phyloP scores from a whole-genome alignment of 1,284 basidiomycete species.

The Calocybe gambosa region DNA sequence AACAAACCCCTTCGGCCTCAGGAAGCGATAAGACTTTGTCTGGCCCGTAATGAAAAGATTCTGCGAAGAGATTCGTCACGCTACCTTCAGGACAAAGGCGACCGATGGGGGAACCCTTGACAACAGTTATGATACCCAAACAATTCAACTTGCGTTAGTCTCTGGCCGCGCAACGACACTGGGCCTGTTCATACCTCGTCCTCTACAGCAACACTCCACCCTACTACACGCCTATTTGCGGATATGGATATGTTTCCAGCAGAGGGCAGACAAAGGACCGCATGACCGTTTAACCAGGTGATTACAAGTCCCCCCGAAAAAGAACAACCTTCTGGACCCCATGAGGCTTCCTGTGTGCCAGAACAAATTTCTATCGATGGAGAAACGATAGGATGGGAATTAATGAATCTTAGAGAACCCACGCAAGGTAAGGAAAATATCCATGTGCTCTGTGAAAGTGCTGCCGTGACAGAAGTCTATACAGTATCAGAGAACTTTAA shows the following conservation, averaged over 20 bases:
- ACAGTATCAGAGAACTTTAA: constrained; percentile 3
- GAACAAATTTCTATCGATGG: constrained; percentile 16
- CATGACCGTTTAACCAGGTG: background rate
- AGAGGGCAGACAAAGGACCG: background rate
- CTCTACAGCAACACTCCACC: background rate
- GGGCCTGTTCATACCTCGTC: background rate
- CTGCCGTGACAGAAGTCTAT: constrained; percentile 13
- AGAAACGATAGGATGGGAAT: constrained; percentile 1
- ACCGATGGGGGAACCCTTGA: constrained; percentile 5
- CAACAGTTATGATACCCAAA: background rate
- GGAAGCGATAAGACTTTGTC: background rate
- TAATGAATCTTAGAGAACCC: constrained; percentile 10
- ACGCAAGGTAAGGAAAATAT: constrained; percentile 16
- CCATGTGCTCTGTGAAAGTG: constrained; percentile 15
- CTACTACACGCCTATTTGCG: background rate
- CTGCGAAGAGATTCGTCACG: constrained; percentile 5
- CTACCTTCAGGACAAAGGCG: constrained; percentile 7
- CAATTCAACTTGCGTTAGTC: background rate
- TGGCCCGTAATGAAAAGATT: background rate
- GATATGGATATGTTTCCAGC: background rate
- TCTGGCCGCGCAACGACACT: background rate
- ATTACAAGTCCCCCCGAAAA: background rate
- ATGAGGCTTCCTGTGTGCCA: constrained; percentile 12
- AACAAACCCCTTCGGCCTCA: background rate
- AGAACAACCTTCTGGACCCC: constrained; percentile 3